phyloP scores from a whole-genome alignment of 371 early-diverging fungal species.

The Zopfochytrium polystomum region DNA sequence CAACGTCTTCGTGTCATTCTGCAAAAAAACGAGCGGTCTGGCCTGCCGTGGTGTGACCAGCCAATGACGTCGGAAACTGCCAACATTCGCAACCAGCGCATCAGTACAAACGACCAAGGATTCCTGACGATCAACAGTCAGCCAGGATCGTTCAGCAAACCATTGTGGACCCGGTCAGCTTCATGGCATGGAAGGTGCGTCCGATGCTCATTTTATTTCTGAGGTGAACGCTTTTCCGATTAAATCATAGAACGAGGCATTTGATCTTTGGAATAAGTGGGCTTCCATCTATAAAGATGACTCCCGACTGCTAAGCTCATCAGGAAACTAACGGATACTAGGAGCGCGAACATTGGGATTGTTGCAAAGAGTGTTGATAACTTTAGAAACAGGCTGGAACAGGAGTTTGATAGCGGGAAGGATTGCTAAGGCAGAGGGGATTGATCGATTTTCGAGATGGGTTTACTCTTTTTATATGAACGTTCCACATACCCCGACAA shows the following conservation, averaged over 20 bases:
- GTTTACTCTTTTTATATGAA: too few relatives aligned
- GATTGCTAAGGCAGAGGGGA: too few relatives aligned
- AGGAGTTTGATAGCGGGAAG: too few relatives aligned
- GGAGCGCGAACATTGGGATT: too few relatives aligned
- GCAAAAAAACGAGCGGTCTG: slow-evolving; percentile 70
- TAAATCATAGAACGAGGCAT: slow-evolving; percentile 78
- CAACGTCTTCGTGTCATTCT: slow-evolving; percentile 59
- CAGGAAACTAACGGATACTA: too few relatives aligned
- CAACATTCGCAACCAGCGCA: slow-evolving; percentile 67
- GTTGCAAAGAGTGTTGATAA: too few relatives aligned
- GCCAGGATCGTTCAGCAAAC: slow-evolving; percentile 97
- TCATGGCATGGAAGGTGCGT: slow-evolving; percentile 86
- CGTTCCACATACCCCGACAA: too few relatives aligned
- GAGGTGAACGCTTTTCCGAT: too few relatives aligned
- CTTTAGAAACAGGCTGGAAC: too few relatives aligned
- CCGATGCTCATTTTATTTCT: slow-evolving; percentile 26
- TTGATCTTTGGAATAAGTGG: slow-evolving; percentile 93
- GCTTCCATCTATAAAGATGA: slow-evolving; percentile 65
- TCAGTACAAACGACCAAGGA: slow-evolving; percentile 72
- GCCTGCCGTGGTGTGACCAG: slow-evolving; percentile 89
- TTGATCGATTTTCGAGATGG: too few relatives aligned
- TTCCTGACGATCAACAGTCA: slow-evolving; percentile 95
- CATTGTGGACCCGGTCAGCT: slow-evolving; percentile 85
- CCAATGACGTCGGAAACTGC: slow-evolving; percentile 81
- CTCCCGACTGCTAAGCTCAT: too few relatives aligned